phyloP scores from a whole-genome alignment of 305 asterid species.

The Petunia hybrid region DNA sequence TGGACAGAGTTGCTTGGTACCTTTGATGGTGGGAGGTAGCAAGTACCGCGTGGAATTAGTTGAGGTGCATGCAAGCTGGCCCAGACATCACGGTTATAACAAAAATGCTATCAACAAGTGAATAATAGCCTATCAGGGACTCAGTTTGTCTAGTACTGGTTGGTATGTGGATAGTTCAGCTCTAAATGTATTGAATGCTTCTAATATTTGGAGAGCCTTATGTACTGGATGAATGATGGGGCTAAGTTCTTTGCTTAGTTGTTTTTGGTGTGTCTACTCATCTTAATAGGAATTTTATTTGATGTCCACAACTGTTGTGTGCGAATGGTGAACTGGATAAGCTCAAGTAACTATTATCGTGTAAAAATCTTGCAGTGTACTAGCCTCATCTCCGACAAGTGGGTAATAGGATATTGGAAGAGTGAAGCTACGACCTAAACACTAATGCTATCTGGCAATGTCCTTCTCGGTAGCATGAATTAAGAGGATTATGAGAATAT shows the following conservation, averaged over 20 bases:
- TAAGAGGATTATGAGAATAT: background rate
- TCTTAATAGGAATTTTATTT: background rate
- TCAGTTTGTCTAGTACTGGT: conserved; percentile 17
- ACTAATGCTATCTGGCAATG: background rate
- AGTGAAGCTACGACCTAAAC: background rate
- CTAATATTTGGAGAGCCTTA: background rate
- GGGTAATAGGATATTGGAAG: conserved; percentile 5
- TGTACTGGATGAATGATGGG: background rate
- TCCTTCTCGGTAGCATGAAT: background rate
- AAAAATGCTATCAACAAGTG: background rate
- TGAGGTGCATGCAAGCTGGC: too few species aligned
- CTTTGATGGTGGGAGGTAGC: too few species aligned
- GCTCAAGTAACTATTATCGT: background rate
- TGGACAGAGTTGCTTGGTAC: too few species aligned
- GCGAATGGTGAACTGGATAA: background rate
- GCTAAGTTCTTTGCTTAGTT: conserved; percentile 23
- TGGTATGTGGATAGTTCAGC: conserved; percentile 2
- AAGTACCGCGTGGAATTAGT: too few species aligned
- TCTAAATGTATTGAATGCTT: background rate
- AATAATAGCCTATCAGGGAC: background rate
- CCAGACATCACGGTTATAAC: too few species aligned
- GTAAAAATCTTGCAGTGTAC: background rate
- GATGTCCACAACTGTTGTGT: background rate
- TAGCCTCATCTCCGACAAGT: conserved; percentile 3
- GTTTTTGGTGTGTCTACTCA: background rate